Conservation (phyloP, 2,329 filamentous ascomycete genomes). For the Xenosphaeropsis pyriputrescens region DNA sequence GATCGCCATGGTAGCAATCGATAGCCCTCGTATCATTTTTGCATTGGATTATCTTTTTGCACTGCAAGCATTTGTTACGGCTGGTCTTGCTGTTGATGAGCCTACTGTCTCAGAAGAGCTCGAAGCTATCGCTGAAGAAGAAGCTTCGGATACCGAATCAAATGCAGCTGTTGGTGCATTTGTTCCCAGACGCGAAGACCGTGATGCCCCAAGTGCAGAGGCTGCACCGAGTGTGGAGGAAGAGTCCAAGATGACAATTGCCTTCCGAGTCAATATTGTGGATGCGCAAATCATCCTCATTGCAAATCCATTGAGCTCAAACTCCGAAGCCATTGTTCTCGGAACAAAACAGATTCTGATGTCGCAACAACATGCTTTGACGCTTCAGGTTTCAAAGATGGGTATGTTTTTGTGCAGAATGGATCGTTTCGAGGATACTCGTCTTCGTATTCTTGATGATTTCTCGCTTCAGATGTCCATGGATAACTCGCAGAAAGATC, state of each 20-base stretch:
- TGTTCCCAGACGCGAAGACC: neutral
- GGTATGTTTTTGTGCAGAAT: constrained; percentile 99
- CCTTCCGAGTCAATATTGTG: constrained; percentile 85
- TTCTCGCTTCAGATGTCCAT: constrained; percentile 86
- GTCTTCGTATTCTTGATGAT: constrained; percentile 87
- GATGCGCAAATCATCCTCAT: constrained; percentile 95
- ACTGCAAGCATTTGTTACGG: constrained; percentile 67
- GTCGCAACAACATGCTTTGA: constrained; percentile 86
- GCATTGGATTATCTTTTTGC: constrained; percentile 92
- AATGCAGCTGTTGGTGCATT: constrained; percentile 14
- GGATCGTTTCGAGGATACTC: constrained; percentile 88
- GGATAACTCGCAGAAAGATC: constrained; percentile 47
- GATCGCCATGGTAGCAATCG: constrained; percentile 84
- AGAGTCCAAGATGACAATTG: constrained; percentile 46
- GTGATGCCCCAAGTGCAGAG: constrained; percentile 14
- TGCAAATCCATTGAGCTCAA: constrained; percentile 78
- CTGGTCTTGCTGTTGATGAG: constrained; percentile 54
- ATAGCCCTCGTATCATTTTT: constrained; percentile 89
- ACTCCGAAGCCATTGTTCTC: constrained; percentile 89
- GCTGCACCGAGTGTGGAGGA: constrained; percentile 10
- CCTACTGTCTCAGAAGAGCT: constrained; percentile 28
- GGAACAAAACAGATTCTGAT: constrained; percentile 87
- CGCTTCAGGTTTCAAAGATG: constrained; percentile 82
- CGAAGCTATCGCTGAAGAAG: constrained; percentile 38
- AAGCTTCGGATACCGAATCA: constrained; percentile 45